Percentiles rank a stretch among this genome's conserved stretches.
Conservation (phyloP, 2,329 filamentous ascomycete species). For the Fusarium napiforme region DNA sequence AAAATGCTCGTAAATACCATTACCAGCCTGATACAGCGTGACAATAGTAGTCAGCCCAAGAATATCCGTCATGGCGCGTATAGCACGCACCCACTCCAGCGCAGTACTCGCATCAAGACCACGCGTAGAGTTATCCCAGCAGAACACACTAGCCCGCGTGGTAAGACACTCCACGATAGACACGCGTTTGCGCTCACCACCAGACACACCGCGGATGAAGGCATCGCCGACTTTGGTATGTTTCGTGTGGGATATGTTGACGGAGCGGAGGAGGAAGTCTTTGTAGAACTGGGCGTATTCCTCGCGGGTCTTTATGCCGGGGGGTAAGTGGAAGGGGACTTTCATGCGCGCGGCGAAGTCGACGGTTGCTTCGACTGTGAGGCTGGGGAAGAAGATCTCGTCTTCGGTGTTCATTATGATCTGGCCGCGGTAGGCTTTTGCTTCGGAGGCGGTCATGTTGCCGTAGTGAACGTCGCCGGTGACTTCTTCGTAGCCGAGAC, state of each 20-base stretch:
- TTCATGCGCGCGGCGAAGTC: constrained; percentile 74
- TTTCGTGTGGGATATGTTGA: constrained; percentile 67
- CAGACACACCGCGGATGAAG: constrained; percentile 72
- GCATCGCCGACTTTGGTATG: constrained; percentile 76
- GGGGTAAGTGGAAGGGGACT: constrained; percentile 60
- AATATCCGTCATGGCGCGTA: constrained; percentile 72
- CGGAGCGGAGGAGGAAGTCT: constrained; percentile 66
- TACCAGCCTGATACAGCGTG: constrained; percentile 75
- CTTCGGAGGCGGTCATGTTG: constrained; percentile 58
- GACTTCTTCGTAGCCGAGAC: constrained; percentile 67
- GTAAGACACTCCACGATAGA: constrained; percentile 73
- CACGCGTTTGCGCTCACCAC: constrained; percentile 75
- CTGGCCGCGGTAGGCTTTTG: constrained; percentile 64
- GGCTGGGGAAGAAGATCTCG: constrained; percentile 70
- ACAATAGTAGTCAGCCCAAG: constrained; percentile 69
- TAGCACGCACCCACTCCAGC: constrained; percentile 67
- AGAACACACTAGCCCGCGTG: constrained; percentile 67
- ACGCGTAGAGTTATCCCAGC: constrained; percentile 74
- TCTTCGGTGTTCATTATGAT: constrained; percentile 80
- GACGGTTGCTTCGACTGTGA: constrained; percentile 77
- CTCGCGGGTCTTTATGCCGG: constrained; percentile 54
- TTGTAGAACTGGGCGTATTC: constrained; percentile 59
- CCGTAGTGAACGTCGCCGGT: constrained; percentile 69
- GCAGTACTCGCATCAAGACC: constrained; percentile 74
- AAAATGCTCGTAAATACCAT: constrained; percentile 75